Percentiles rank a stretch among this genome's conserved stretches.
Evolutionary conservation across 2,329 filamentous ascomycete genomes (phyloP).

Genomic region (Botrytis aclada): DNA sequence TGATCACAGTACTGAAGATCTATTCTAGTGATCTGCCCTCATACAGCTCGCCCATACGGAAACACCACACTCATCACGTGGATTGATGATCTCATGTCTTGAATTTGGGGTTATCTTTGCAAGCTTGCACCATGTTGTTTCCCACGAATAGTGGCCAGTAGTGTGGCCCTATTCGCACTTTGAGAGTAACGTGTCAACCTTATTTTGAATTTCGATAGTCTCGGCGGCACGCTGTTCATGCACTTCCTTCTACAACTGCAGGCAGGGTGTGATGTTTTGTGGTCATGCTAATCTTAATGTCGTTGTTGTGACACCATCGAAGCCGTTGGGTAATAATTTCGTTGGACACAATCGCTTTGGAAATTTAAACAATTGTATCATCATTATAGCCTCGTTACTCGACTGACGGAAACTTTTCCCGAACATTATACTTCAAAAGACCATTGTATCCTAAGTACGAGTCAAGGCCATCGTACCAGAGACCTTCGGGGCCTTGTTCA

Average conservation of each 20-base stretch:
- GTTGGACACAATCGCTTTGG: too few relatives aligned
- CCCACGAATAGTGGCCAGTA: background rate
- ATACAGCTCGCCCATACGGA: background rate
- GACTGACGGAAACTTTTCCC: background rate
- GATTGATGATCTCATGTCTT: background rate
- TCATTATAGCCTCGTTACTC: background rate
- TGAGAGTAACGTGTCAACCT: background rate
- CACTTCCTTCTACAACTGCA: background rate
- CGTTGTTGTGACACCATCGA: background rate
- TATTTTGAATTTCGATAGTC: background rate
- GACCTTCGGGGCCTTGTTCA: background rate
- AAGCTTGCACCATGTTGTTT: slow-evolving; percentile 5
- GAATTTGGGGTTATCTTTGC: background rate
- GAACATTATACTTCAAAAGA: background rate
- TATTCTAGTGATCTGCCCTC: background rate
- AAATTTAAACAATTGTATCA: background rate
- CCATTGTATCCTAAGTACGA: background rate
- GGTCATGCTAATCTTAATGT: background rate
- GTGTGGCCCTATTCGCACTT: background rate
- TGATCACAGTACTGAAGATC: background rate
- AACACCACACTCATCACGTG: background rate
- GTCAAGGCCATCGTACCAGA: background rate
- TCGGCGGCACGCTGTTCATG: slow-evolving; percentile 10
- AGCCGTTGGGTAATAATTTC: background rate
- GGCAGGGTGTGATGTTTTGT: background rate